Conservation (phyloP, 2,329 filamentous ascomycete species). For the Eutypa lata region DNA sequence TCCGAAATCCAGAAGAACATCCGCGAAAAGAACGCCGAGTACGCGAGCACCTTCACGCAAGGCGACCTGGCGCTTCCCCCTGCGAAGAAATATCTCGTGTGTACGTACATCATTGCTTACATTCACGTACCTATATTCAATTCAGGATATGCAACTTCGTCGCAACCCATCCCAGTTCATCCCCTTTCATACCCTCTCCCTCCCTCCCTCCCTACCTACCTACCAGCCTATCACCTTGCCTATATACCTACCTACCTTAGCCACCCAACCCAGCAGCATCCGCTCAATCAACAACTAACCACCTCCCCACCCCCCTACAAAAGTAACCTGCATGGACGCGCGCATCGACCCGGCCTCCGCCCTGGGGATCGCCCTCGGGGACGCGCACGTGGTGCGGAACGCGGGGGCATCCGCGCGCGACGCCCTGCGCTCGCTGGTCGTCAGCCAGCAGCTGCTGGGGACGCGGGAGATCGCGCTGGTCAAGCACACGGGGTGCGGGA, state of each 20-base stretch:
- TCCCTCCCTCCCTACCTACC: conserved; percentile 5
- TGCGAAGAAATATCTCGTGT: conserved; percentile 63
- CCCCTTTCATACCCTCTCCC: conserved; percentile 10
- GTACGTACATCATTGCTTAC: no score
- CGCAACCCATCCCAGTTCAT: neutral
- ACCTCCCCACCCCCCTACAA: neutral
- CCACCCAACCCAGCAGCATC: no score
- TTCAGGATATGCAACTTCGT: no score
- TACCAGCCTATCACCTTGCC: neutral
- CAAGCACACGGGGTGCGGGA: conserved; percentile 73
- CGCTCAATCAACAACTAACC: no score
- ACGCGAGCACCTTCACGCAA: conserved; percentile 59
- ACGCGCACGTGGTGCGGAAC: conserved; percentile 77
- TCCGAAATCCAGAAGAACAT: conserved; percentile 51
- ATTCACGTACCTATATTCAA: no score
- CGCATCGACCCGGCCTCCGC: conserved; percentile 65
- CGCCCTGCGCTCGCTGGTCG: conserved; percentile 70
- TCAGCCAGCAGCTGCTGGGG: conserved; percentile 75
- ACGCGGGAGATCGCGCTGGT: conserved; percentile 72
- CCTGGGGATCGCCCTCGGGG: conserved; percentile 69
- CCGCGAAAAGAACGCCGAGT: conserved; percentile 53
- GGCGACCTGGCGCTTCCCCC: conserved; percentile 66
- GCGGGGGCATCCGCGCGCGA: conserved; percentile 66
- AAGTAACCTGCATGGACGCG: conserved; percentile 80
- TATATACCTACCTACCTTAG: no score